Evolutionary conservation across 1,139 yeast genomes (phyloP).

Genomic region (Candida freyschussii): DNA sequence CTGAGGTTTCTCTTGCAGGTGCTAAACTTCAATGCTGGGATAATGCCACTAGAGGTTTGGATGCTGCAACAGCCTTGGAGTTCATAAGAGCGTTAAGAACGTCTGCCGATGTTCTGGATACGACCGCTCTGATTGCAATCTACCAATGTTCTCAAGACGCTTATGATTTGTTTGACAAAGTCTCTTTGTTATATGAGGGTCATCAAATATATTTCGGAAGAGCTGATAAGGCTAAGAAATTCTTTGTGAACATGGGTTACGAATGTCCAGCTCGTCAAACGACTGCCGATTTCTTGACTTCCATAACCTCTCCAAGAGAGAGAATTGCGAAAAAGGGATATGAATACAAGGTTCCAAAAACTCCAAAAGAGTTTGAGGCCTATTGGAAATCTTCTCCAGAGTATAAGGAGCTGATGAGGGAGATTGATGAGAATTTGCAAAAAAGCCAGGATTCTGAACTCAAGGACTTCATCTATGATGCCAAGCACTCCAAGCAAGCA

Average conservation of each 20-base stretch:
- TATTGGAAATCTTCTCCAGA: slow-evolving; percentile 66
- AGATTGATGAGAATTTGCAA: slow-evolving; percentile 34
- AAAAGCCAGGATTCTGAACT: slow-evolving; percentile 16
- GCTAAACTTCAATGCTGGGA: slow-evolving; percentile 70
- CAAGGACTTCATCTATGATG: slow-evolving; percentile 34
- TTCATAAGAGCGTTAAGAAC: slow-evolving; percentile 65
- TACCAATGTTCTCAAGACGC: slow-evolving; percentile 82
- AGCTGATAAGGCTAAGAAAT: slow-evolving; percentile 53
- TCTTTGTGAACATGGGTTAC: slow-evolving; percentile 64
- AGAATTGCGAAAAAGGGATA: slow-evolving; percentile 51
- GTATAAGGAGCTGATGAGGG: slow-evolving; percentile 36
- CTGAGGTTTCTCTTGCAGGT: slow-evolving; percentile 59
- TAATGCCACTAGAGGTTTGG: slow-evolving; percentile 72
- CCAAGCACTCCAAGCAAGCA: slow-evolving; percentile 53
- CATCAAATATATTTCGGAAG: slow-evolving; percentile 74
- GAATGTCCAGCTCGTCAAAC: slow-evolving; percentile 73
- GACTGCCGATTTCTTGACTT: slow-evolving; percentile 77
- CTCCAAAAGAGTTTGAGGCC: slow-evolving; percentile 64
- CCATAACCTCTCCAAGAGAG: slow-evolving; percentile 71
- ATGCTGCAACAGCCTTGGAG: slow-evolving; percentile 73
- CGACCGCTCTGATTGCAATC: slow-evolving; percentile 72
- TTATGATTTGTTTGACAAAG: slow-evolving; percentile 71
- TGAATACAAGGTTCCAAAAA: slow-evolving; percentile 60
- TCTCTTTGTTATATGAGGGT: slow-evolving; percentile 68
- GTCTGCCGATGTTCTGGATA: slow-evolving; percentile 51